Conservation (phyloP, 1,139 yeast species). For the Magnusiomyces suaveolens region DNA sequence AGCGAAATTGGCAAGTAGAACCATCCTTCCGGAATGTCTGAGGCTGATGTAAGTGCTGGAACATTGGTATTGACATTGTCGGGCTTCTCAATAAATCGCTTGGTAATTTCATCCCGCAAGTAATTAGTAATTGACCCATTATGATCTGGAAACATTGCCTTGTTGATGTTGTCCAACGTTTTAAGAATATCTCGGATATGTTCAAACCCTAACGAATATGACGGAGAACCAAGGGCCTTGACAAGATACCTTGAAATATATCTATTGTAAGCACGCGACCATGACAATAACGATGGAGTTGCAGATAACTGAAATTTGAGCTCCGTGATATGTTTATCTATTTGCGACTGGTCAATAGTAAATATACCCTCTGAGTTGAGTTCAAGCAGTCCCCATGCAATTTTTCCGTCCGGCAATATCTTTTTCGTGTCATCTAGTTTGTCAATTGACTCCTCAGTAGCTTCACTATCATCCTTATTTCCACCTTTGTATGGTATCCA, state of each 20-base stretch:
- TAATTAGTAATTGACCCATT: constrained; percentile 3
- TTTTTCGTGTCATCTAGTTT: neutral
- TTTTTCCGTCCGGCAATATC: constrained; percentile 14
- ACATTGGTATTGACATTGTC: neutral
- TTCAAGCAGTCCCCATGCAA: constrained; percentile 17
- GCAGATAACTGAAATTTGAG: constrained; percentile 14
- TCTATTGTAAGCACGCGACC: constrained; percentile 17
- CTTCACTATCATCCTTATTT: neutral
- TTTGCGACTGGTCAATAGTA: constrained; percentile 12
- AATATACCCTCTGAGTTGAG: constrained; percentile 12
- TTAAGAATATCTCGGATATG: constrained; percentile 17
- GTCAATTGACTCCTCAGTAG: constrained; percentile 1
- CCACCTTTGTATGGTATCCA: neutral
- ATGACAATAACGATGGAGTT: constrained; percentile 12
- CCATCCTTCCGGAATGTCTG: constrained; percentile 14
- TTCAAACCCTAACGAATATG: constrained; percentile 11
- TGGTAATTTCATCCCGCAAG: constrained; percentile 4
- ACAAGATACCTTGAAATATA: constrained; percentile 15
- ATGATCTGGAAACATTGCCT: constrained; percentile 12
- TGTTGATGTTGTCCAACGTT: constrained; percentile 13
- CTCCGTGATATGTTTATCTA: constrained; percentile 16
- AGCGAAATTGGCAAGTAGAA: constrained; percentile 15
- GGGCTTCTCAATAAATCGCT: constrained; percentile 5
- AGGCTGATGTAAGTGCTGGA: neutral
- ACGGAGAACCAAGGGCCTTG: constrained; percentile 16